Base-by-base conservation (phyloP, 208 protist species). In the Crithidia acanthocephali region DNA sequence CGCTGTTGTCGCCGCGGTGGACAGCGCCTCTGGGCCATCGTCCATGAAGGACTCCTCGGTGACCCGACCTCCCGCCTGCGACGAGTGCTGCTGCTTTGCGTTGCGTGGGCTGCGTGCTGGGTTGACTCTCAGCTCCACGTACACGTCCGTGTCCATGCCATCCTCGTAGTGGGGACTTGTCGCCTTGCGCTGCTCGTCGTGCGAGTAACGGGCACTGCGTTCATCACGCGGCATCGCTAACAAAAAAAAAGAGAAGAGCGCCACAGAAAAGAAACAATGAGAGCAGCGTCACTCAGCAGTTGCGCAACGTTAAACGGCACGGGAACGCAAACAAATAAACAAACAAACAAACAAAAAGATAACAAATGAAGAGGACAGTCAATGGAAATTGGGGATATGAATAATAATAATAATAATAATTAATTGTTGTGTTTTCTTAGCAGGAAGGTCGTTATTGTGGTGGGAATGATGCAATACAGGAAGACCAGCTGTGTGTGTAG, bases 181-280 rank as follows among this genome's bases (percentile, higher is more conserved):
- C 7, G 6, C 2, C 52, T 35, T 40, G 7, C 35, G 48, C 58
- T 23, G 47, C 37, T 73, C 68, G 0, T 16, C 51, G 25, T 20
- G 28, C 3, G 48, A 25, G 42, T 47, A 42, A 20, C 37, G 30
- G 13, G 28, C 16, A 55, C 10, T 67, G 7, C 44, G 52, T 10
- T 74, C 68, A 32, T 22, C 59, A 4, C 25, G 23, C 22, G 28
- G 51, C 60, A 74, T 68, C 15, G 28, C 22, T 53, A 23, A 50
- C 6, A 22, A 50, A 50, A n/a, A 4, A 50, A n/a, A 22, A 50
- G 18, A 22, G 6, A 15, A 50, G 20, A 47, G 22, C 3, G 59
- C 8, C 22, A 59, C 5, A 40, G 35, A 40, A 11, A 13, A 40
- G 5, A 40, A 40, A 40, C 11, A 40, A 40, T 40, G 35, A 40